Base-by-base conservation (phyloP, 768 basidiomycete species). In the Nevesoporus exiguus region DNA sequence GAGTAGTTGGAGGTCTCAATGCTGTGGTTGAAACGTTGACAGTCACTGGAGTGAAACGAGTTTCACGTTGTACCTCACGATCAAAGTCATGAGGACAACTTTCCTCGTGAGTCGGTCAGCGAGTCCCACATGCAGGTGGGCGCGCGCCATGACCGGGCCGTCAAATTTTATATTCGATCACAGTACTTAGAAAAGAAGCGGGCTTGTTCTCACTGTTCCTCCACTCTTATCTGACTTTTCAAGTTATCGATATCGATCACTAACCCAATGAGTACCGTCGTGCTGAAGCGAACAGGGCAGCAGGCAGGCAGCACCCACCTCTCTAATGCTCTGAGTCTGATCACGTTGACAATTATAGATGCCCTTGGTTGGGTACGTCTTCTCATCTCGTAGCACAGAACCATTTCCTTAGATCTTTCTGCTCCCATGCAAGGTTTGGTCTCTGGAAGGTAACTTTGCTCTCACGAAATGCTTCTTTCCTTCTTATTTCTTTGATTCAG, bases 351-450 rank as follows among this genome's bases (percentile, higher is more conserved):
- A 58, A n/a, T 48, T 36, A 52, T 41, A 88, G 85, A 88, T 88
- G 85, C 85, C 85, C 64, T 70, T 82, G 42, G 80, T 87, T 48
- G 85, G 85, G 85, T 86, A 54, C 45, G 62, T 49, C 34, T 54
- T 33, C 58, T 58, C 44, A 43, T 49, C 24, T 44, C 46, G 7
- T 52, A n/a, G n/a, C n/a, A 19, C 42, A 37, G 40, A 53, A 17
- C 13, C 9, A 9, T 31, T 11, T 30, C 25, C 31, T 39, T 57
- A 33, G 61, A 44, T 49, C n/a, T 45, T 48, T 37, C 33, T 52
- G n/a, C 36, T 11, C 22, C 7, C 27, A 9, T 51, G 25, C n/a
- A 55, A 87, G 86, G 64, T 79, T 86, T 60, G 85, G 85, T 54
- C 76, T 86, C 51, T 88, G 86, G 85, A 86, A 87, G 78, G 85